Evolutionary conservation across 2,329 filamentous ascomycete genomes (phyloP), one percentile per base, ranked within the genome.

Genomic region (Ilyonectria sp.): DNA sequence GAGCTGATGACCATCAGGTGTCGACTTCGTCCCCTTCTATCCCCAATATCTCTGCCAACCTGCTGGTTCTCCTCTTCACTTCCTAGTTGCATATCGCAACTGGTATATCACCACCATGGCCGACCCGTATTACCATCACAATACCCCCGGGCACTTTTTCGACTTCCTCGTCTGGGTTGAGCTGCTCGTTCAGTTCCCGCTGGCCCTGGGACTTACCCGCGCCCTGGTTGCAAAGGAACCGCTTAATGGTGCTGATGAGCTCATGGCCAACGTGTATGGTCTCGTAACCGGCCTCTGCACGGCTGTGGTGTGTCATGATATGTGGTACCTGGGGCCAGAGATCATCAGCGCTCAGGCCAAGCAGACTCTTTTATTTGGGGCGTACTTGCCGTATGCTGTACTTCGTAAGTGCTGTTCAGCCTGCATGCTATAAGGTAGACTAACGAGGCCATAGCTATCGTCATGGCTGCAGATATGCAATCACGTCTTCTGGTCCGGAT

Each of bases 101-200:
- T 65, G 63, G 63, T 65, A 65, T 23, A 65, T 65, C 13, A 50
- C 15, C 29, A 65, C 63, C 2, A 65, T 65, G 63, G 29, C 63
- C 33, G 63, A 65, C 23, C 63, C 63, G 6, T 65, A 65, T 13
- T 65, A 65, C 26, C 17, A 54, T 33, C 35, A 29, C 9, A 21
- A 46, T 4, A 46, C 19, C 43, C 37, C 54, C 9, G 54, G 54
- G 8, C 54, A 57, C n/a, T 57, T 57, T 29, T 57, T 57, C 21
- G 43, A 57, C 43, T 57, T 46, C 35, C 37, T 57, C 15, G 54
- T 57, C 54, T 57, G 21, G 13, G 37, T 57, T 11, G 54, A 57
- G 40, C 37, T 57, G 17, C 1, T 29, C 3, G 35, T 57, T 10
- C 37, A 57, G 37, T 57, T 57, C 9, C 54, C 37, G 9, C 15